phyloP scores from a whole-genome alignment of 1,284 basidiomycete species.

The Leccinum subrobustum region DNA sequence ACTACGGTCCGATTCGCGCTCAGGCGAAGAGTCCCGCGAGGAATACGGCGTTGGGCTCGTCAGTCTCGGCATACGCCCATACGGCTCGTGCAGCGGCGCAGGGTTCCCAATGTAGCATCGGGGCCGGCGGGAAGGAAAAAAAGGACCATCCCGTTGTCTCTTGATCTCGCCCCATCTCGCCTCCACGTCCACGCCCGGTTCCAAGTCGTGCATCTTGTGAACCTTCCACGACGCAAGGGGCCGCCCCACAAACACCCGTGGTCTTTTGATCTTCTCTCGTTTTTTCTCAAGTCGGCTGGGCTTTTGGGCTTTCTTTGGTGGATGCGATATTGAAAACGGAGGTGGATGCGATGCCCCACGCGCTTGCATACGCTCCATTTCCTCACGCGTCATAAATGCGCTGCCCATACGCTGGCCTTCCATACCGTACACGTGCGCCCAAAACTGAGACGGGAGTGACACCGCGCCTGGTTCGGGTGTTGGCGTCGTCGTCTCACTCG shows the following conservation, averaged over 20 bases:
- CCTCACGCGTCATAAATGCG: constrained; percentile 24
- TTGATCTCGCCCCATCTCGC: neutral
- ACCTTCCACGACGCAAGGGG: constrained; percentile 27
- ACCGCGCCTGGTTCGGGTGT: constrained; percentile 5
- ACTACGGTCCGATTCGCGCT: constrained; percentile 16
- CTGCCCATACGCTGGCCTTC: constrained; percentile 29
- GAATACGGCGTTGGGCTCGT: neutral
- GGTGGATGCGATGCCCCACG: neutral
- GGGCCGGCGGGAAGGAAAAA: neutral
- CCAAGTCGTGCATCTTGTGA: constrained; percentile 23
- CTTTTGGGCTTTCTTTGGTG: neutral
- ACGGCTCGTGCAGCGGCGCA: constrained; percentile 21
- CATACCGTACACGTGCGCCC: constrained; percentile 35
- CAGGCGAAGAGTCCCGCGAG: constrained; percentile 15
- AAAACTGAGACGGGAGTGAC: constrained; percentile 20
- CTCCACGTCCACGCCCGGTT: constrained; percentile 13
- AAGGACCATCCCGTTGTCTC: neutral
- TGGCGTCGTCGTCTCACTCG: constrained; percentile 1
- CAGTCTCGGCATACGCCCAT: constrained; percentile 18
- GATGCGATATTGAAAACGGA: neutral
- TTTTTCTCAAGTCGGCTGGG: neutral
- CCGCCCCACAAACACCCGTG: constrained; percentile 28
- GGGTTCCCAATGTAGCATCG: constrained; percentile 22
- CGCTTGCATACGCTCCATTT: constrained; percentile 1
- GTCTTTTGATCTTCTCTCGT: constrained; percentile 1